phyloP scores from a whole-genome alignment of 371 early-diverging fungal species.

The Circinella umbellata region DNA sequence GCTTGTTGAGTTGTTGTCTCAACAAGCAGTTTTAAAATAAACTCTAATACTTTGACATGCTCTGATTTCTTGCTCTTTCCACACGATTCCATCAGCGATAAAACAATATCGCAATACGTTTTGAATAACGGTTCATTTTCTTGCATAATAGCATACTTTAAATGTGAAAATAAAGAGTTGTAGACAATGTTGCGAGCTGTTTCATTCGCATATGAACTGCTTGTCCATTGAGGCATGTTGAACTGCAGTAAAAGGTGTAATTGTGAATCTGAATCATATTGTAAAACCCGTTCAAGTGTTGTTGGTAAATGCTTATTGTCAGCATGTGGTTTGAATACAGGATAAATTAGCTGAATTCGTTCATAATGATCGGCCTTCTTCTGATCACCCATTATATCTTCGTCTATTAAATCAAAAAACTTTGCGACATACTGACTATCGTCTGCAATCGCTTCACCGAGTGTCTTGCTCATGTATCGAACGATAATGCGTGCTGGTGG shows the following conservation, averaged over 20 bases:
- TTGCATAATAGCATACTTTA: constrained; percentile 1
- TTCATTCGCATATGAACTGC: constrained; percentile 14
- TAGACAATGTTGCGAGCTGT: constrained; percentile 11
- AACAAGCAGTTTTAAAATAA: neutral
- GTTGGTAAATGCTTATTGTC: constrained; percentile 13
- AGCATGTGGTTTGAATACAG: constrained; percentile 21
- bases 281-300: constrained; percentile 7
- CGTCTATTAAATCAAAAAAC: constrained; percentile 15
- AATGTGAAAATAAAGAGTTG: neutral
- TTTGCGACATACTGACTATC: constrained; percentile 10
- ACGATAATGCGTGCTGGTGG: constrained; percentile 22
- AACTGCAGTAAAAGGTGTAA: constrained; percentile 14
- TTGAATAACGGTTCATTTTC: neutral
- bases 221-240: constrained; percentile 14
- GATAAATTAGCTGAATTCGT: constrained; percentile 14
- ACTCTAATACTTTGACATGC: constrained; percentile 4
- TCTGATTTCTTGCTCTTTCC: constrained; percentile 5
- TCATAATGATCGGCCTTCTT: neutral
- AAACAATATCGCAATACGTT: neutral
- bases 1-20: neutral
- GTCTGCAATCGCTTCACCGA: constrained; percentile 5
- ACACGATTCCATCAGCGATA: constrained; percentile 7
- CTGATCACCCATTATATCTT: neutral
- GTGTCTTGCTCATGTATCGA: constrained; percentile 12
- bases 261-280: constrained; percentile 1